phyloP scores from a whole-genome alignment of 768 basidiomycete genomes.

The Glaciozyma antarctica region DNA sequence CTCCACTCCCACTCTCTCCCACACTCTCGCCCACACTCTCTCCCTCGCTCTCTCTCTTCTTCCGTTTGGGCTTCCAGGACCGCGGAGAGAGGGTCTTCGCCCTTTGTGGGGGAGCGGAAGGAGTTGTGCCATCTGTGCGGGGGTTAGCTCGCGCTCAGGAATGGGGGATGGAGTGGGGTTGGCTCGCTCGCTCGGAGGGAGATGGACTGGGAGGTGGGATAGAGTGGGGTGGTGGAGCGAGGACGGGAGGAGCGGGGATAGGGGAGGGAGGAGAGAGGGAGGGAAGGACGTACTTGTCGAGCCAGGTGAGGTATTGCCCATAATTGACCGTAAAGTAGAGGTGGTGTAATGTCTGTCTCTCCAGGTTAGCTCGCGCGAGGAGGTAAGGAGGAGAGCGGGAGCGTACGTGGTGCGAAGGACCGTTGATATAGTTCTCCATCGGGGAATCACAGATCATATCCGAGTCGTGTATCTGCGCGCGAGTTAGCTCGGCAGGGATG shows the following conservation, averaged over 20 bases:
- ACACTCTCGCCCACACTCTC: conserved; percentile 4
- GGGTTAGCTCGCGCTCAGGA: conserved; percentile 72
- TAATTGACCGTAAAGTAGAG: conserved; percentile 86
- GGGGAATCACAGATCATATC: conserved; percentile 93
- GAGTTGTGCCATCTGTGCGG: conserved; percentile 71
- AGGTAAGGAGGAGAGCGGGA: neutral
- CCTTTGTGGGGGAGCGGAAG: conserved; percentile 75
- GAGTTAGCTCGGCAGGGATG: neutral
- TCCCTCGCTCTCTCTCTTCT: conserved; percentile 34
- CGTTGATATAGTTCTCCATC: conserved; percentile 84
- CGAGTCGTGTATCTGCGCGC: conserved; percentile 80
- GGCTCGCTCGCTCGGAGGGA: no score
- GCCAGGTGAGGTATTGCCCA: neutral
- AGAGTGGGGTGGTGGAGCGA: no score
- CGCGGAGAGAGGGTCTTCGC: conserved; percentile 66
- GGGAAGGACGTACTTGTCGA: neutral
- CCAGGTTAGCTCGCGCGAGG: no score
- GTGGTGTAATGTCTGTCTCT: conserved; percentile 65
- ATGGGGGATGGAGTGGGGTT: no score
- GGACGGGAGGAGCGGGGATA: no score
- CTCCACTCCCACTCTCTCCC: neutral
- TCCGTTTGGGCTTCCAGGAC: conserved; percentile 28
- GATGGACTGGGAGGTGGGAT: no score
- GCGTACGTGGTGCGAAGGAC: conserved; percentile 73
- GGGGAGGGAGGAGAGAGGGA: conserved; percentile 7